Evolutionary conservation across 1,284 basidiomycete genomes (phyloP).

Genomic region (Moesziomyces sp.): DNA sequence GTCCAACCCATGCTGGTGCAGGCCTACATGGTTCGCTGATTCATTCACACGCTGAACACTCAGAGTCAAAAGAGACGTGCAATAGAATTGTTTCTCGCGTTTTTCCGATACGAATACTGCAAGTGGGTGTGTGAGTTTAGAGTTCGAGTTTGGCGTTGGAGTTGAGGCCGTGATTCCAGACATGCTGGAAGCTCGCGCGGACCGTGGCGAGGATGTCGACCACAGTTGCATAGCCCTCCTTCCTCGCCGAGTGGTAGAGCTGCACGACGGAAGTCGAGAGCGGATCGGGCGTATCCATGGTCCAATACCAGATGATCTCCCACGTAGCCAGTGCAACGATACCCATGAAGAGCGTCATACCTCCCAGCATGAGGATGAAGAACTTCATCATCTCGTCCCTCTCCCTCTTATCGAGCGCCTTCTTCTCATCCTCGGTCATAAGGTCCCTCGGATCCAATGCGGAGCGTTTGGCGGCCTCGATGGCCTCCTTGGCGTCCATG

Average conservation of each 20-base stretch:
- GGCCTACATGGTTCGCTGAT: slow-evolving; percentile 77
- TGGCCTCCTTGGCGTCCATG: slow-evolving; percentile 5
- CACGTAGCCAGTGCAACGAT: slow-evolving; percentile 48
- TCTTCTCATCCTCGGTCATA: slow-evolving; percentile 41
- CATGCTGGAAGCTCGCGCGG: slow-evolving; percentile 10
- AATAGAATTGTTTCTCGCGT: not conserved
- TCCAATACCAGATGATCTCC: slow-evolving; percentile 54
- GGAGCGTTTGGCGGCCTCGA: slow-evolving; percentile 6
- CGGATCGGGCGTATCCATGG: slow-evolving; percentile 56
- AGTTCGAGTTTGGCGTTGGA: slow-evolving; percentile 18
- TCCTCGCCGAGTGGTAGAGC: slow-evolving; percentile 4
- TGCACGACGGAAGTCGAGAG: slow-evolving; percentile 8
- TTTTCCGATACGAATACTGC: too few species aligned
- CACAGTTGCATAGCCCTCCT: slow-evolving; percentile 8
- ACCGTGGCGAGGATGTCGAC: slow-evolving; percentile 20
- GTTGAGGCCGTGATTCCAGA: slow-evolving; percentile 20
- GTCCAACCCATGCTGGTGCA: slow-evolving; percentile 72
- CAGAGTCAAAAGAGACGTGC: not conserved
- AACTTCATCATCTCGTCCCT: slow-evolving; percentile 50
- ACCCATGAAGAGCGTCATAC: slow-evolving; percentile 47
- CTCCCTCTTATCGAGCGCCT: slow-evolving; percentile 35
- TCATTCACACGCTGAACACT: not conserved
- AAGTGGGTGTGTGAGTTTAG: slow-evolving; percentile 62
- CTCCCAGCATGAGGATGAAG: slow-evolving; percentile 47
- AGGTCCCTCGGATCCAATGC: slow-evolving; percentile 27